These are phyloP conservation scores for Ogataea angusta DNA, from an alignment of 805 yeast species.

Conservation along the genomic window DNA sequence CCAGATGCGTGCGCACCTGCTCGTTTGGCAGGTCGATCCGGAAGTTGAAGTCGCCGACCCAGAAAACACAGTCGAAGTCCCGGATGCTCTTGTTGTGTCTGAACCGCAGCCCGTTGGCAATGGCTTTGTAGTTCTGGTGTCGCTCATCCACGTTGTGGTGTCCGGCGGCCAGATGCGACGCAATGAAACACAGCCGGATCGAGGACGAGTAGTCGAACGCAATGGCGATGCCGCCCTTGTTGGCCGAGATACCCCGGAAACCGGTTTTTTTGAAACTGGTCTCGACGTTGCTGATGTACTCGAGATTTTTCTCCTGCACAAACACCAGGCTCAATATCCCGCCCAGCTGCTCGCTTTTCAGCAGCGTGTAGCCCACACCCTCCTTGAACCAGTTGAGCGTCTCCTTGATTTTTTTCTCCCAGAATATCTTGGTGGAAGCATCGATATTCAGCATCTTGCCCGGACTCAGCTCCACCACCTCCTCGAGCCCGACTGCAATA, in stretches of 20 bases:
- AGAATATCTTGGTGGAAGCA: slow-evolving; percentile 50
- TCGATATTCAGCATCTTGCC: slow-evolving; percentile 83
- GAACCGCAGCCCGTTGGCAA: slow-evolving; percentile 65
- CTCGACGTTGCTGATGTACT: slow-evolving; percentile 57
- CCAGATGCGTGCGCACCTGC: slow-evolving; percentile 48
- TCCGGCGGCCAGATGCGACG: slow-evolving; percentile 94
- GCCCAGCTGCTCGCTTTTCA: slow-evolving; percentile 81
- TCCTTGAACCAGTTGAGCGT: slow-evolving; percentile 39
- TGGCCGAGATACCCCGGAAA: slow-evolving; percentile 81
- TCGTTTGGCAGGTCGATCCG: slow-evolving; percentile 72
- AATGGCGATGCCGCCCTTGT: slow-evolving; percentile 58
- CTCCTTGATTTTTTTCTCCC: slow-evolving; percentile 62
- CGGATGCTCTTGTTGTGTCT: slow-evolving; percentile 54
- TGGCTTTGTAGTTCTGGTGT: slow-evolving; percentile 79
- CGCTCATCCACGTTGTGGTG: slow-evolving; percentile 75
- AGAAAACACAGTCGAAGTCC: slow-evolving; percentile 80
- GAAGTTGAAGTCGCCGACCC: slow-evolving; percentile 94
- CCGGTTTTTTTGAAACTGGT: slow-evolving; percentile 87
- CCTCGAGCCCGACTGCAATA: slow-evolving; percentile 83
- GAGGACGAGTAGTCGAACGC: slow-evolving; percentile 50
- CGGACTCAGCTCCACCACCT: slow-evolving; percentile 78
- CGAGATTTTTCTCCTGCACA: slow-evolving; percentile 50
- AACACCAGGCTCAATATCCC: slow-evolving; percentile 76
- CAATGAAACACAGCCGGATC: slow-evolving; percentile 70
- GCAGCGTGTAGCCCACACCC: slow-evolving; percentile 37